Evolutionary conservation across 805 yeast genomes (phyloP).

Genomic region (Zygoascus biomembranicola): DNA sequence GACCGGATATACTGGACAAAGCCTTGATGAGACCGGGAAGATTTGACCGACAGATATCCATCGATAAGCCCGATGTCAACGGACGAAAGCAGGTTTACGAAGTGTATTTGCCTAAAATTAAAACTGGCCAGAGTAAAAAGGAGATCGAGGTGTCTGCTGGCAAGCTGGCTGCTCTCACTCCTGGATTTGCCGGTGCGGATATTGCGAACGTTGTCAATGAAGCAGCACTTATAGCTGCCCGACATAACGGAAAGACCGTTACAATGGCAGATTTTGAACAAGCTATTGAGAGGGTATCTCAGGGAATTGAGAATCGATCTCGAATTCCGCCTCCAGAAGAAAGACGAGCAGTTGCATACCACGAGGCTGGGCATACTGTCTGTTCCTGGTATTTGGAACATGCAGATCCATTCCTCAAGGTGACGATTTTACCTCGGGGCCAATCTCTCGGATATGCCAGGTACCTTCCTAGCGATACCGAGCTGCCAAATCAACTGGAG

Average conservation of each 20-base stretch:
- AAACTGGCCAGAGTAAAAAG: slow-evolving; percentile 44
- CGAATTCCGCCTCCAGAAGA: slow-evolving; percentile 78
- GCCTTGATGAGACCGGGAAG: slow-evolving; percentile 97
- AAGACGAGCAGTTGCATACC: slow-evolving; percentile 86
- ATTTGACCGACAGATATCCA: slow-evolving; percentile 85
- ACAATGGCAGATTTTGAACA: slow-evolving; percentile 77
- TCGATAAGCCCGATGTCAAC: slow-evolving; percentile 90
- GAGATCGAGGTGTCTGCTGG: slow-evolving; percentile 49
- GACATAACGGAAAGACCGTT: slow-evolving; percentile 62
- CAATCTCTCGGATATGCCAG: slow-evolving; percentile 97
- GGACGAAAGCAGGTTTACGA: slow-evolving; percentile 90
- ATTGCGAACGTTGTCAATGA: slow-evolving; percentile 95
- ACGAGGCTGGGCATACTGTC: slow-evolving; percentile 98
- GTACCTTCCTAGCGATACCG: slow-evolving; percentile 88
- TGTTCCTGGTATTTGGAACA: slow-evolving; percentile 92
- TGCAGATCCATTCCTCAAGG: slow-evolving; percentile 92
- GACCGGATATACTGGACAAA: slow-evolving; percentile 86
- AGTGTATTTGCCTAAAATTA: slow-evolving; percentile 73
- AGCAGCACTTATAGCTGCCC: slow-evolving; percentile 94
- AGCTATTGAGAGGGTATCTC: slow-evolving; percentile 95
- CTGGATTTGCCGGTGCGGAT: slow-evolving; percentile 98
- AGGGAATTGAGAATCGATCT: slow-evolving; percentile 88
- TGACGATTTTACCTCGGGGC: slow-evolving; percentile 96
- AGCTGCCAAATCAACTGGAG: slow-evolving; percentile 67
- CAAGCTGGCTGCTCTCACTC: slow-evolving; percentile 88